These are phyloP conservation scores for Cucurbita maxima DNA, from an alignment of 306 rosid genomes.

Conservation along the genomic window DNA sequence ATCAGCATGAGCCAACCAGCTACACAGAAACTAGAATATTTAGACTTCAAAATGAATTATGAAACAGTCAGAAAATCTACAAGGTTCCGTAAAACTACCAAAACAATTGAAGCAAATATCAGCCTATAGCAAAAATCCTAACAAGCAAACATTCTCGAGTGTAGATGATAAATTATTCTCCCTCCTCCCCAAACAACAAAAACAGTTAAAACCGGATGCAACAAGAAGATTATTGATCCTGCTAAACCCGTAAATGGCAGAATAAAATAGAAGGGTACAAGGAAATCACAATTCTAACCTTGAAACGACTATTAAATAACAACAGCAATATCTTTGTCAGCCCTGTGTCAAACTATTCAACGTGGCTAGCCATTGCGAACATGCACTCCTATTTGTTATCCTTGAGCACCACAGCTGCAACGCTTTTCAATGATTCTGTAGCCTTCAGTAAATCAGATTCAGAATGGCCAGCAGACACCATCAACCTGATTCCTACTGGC, in stretches of 20 bases:
- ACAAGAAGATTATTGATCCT: neutral
- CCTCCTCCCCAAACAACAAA: neutral
- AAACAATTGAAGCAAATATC: neutral
- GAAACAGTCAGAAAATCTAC: neutral
- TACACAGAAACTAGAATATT: neutral
- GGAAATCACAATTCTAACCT: neutral
- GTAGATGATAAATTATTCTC: neutral
- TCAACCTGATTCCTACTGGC: constrained; percentile 68
- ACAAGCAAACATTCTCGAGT: neutral
- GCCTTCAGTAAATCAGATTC: constrained; percentile 70
- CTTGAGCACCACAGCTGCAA: constrained; percentile 46
- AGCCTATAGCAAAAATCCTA: neutral
- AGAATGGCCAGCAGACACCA: constrained; percentile 71
- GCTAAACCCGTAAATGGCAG: neutral
- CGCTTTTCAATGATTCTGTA: constrained; percentile 52
- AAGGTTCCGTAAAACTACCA: neutral
- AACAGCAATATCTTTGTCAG: neutral
- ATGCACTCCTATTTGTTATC: constrained; percentile 22
- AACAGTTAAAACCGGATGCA: neutral
- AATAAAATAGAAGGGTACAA: neutral
- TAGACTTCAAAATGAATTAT: neutral
- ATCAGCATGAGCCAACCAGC: neutral
- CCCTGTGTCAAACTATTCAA: neutral
- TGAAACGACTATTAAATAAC: neutral
- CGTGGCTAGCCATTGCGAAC: neutral